phyloP scores from a whole-genome alignment of 768 basidiomycete genomes.

The Lanmaoa rubissima region DNA sequence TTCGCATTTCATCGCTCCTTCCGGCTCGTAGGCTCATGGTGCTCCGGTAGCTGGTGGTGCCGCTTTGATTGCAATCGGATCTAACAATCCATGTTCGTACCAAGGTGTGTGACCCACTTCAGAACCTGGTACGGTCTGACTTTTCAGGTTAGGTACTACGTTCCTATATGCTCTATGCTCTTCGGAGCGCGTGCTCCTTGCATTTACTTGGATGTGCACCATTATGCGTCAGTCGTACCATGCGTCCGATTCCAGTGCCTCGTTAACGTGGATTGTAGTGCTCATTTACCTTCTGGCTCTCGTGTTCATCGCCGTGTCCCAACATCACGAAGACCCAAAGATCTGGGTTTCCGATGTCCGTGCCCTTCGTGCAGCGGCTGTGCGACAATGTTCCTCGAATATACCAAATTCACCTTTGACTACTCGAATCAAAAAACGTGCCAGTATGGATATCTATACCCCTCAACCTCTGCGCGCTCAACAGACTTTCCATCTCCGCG shows the following conservation, averaged over 20 bases:
- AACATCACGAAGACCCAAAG: constrained; percentile 41
- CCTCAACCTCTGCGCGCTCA: constrained; percentile 42
- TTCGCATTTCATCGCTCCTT: constrained; percentile 31
- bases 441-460: constrained; percentile 39
- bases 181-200: constrained; percentile 55
- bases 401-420: constrained; percentile 36
- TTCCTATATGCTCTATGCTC: constrained; percentile 35
- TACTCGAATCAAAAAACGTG: constrained; percentile 36
- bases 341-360: constrained; percentile 55
- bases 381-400: constrained; percentile 32
- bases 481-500: constrained; percentile 33
- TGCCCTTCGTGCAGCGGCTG: constrained; percentile 37
- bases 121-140: constrained; percentile 2
- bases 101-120: constrained; percentile 23
- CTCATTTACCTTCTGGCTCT: constrained; percentile 56
- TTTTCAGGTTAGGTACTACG: neutral
- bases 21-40: constrained; percentile 5
- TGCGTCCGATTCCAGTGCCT: neutral
- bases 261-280: constrained; percentile 38
- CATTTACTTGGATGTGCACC: constrained; percentile 57
- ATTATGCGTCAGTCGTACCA: constrained; percentile 36
- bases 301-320: constrained; percentile 42
- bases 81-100: constrained; percentile 35
- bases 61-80: constrained; percentile 43
- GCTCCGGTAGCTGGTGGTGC: constrained; percentile 48